phyloP scores from a whole-genome alignment of 768 basidiomycete species.

The Lactarius trivialis region DNA sequence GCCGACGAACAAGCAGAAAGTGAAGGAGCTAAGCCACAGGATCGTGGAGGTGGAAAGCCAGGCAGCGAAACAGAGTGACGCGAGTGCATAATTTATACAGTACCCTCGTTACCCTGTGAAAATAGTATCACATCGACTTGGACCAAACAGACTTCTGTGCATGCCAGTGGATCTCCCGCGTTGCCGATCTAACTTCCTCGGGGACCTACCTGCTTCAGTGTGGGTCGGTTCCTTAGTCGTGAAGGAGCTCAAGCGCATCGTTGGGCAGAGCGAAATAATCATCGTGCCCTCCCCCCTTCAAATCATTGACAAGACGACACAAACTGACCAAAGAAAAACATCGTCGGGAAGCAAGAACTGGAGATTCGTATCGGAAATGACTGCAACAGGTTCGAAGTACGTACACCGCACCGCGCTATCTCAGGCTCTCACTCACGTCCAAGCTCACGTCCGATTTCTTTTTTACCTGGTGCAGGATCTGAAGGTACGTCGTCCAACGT shows the following conservation, averaged over 20 bases:
- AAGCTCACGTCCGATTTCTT: too few species aligned
- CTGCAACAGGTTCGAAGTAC: conserved; percentile 94
- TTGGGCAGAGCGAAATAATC: conserved; percentile 88
- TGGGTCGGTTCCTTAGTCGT: conserved; percentile 89
- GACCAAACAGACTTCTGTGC: too few species aligned
- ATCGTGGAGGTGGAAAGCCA: conserved; percentile 29
- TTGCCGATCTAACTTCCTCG: too few species aligned
- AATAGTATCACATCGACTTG: too few species aligned
- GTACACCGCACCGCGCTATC: not conserved
- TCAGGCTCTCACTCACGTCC: too few species aligned
- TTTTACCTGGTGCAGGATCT: conserved; percentile 98
- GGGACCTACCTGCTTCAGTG: too few species aligned
- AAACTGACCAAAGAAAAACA: conserved; percentile 99
- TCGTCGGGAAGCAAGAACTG: conserved; percentile 96
- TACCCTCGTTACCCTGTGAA: not conserved
- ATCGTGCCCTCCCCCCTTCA: conserved; percentile 28
- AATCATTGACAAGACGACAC: conserved; percentile 68
- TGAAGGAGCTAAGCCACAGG: conserved; percentile 32
- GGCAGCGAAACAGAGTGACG: conserved; percentile 15
- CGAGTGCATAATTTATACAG: not conserved
- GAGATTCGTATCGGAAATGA: conserved; percentile 92
- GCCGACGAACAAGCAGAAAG: conserved; percentile 28
- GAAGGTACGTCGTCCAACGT: conserved; percentile 48
- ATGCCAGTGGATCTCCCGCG: too few species aligned
- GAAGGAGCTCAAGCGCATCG: conserved; percentile 90